Conservation (phyloP, 2,329 filamentous ascomycete genomes). For the Pseudonectria foliicola region DNA sequence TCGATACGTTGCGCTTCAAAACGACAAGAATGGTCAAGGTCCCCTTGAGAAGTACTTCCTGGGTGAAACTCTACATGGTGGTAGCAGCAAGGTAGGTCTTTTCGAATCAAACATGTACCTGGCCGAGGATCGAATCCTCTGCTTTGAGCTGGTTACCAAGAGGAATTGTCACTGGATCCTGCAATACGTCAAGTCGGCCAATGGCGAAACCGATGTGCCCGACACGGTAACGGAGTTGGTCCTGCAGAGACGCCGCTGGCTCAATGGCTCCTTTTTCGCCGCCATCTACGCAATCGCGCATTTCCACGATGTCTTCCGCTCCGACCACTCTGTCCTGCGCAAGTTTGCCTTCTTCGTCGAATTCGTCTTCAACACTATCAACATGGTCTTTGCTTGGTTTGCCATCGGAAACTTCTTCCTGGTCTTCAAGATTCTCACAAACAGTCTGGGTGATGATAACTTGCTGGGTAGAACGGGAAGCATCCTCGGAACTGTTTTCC, state of each 20-base stretch:
- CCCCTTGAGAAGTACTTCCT: constrained; percentile 95
- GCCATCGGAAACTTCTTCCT: constrained; percentile 98
- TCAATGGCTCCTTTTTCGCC: constrained; percentile 98
- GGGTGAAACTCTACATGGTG: constrained; percentile 91
- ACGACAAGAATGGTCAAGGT: constrained; percentile 90
- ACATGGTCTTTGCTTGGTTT: constrained; percentile 99
- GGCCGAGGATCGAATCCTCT: constrained; percentile 96
- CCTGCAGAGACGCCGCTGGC: constrained; percentile 89
- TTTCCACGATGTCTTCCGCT: constrained; percentile 93
- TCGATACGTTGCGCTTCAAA: constrained; percentile 87
- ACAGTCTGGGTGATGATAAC: constrained; percentile 62
- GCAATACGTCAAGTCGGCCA: constrained; percentile 97
- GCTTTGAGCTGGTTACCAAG: constrained; percentile 96
- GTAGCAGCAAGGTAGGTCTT: constrained; percentile 81
- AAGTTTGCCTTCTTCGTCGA: constrained; percentile 89
- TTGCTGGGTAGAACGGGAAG: constrained; percentile 72
- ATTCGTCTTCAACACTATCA: constrained; percentile 88
- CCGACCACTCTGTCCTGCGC: constrained; percentile 77
- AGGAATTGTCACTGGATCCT: constrained; percentile 96
- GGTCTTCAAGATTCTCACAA: constrained; percentile 94
- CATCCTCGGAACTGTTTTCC: constrained; percentile 82
- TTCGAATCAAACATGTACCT: constrained; percentile 99
- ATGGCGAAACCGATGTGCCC: constrained; percentile 93
- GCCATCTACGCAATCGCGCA: constrained; percentile 92
- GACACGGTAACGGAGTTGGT: constrained; percentile 92